Evolutionary conservation across 768 basidiomycete genomes (phyloP), one percentile per base, ranked within the genome.

Genomic region (Lactifluus pinguis): DNA sequence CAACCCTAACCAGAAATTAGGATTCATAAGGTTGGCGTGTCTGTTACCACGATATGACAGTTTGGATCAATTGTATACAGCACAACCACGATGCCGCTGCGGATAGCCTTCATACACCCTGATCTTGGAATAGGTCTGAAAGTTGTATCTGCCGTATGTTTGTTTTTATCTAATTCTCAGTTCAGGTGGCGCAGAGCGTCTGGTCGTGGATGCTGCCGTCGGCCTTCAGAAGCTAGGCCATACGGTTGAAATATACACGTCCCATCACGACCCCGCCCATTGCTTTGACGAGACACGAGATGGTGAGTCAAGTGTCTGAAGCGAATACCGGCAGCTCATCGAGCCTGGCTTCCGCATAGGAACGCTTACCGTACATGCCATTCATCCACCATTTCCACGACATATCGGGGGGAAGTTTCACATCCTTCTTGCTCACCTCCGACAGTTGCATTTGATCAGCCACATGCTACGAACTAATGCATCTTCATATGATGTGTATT

Each of bases 251-350:
- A 83, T 98, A 25, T 97, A 93, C 73, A 98, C 97, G 0, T 95
- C 92, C 0, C 84, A 97, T 68, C 94, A 97, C 71, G 87, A 99
- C 68, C 80, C 84, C 0, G 75, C 77, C 14, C 86, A 92, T 64
- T 95, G 91, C 69, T 99, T 99, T 66, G 90, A 93, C 53, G 97
- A 99, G 75, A 98, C 97, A 0, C 76, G 80, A 57, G 84, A 98
- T 70, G 95, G 95, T 92, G 69, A 49, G 81, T 69, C 14, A 32
- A 15, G 21, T 50, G 0, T 32, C 15, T 3, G 34, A 21, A 45
- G 4, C 42, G 4, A 25, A 4, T 49, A 25, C 1, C 9, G 11
- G 13, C n/a, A 32, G 42, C 17, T 14, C 6, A 30, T 30, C 36
- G 19, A 13, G 5, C 39, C 21, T 51, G 30, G 53, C 19, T 11